Evolutionary conservation across 1,284 basidiomycete genomes (phyloP).

Genomic region (Austroboletus niveus): DNA sequence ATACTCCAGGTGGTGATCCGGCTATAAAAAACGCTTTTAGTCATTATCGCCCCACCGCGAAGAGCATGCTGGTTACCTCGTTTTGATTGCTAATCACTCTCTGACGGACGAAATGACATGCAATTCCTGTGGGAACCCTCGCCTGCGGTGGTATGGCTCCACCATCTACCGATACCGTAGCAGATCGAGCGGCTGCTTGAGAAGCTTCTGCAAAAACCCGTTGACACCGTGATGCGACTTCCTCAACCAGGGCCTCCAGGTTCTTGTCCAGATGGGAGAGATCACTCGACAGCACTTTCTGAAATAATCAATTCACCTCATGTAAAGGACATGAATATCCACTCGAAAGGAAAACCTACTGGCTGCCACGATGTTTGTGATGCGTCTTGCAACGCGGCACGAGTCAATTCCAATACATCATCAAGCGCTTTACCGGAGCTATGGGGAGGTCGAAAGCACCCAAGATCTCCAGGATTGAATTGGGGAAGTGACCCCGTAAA

Average conservation of each 20-base stretch:
- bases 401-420: conserved; percentile 46
- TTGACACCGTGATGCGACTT: conserved; percentile 60
- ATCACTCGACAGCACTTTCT: conserved; percentile 51
- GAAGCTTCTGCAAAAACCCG: conserved; percentile 62
- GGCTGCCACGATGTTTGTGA: conserved; percentile 42
- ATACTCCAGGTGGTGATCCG: conserved; percentile 44
- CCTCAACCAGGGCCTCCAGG: conserved; percentile 61
- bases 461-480: conserved; percentile 56
- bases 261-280: conserved; percentile 64
- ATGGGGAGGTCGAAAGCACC: conserved; percentile 40
- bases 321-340: conserved; percentile 20
- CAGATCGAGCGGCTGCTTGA: conserved; percentile 60
- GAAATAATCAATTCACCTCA: conserved; percentile 28
- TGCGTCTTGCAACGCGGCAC: conserved; percentile 44
- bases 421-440: conserved; percentile 36
- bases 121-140: conserved; percentile 24
- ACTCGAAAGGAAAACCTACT: conserved; percentile 37
- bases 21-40: conserved; percentile 34
- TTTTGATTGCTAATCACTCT: conserved; percentile 44
- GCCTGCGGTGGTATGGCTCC: conserved; percentile 28
- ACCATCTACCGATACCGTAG: conserved; percentile 42
- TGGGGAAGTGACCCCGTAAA: conserved; percentile 64
- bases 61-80: conserved; percentile 43
- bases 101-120: conserved; percentile 47
- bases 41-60: conserved; percentile 28